Evolutionary conservation across 2,329 filamentous ascomycete species (phyloP), one percentile per base, ranked within the genome.

Genomic region (Remersonia thermophila): DNA sequence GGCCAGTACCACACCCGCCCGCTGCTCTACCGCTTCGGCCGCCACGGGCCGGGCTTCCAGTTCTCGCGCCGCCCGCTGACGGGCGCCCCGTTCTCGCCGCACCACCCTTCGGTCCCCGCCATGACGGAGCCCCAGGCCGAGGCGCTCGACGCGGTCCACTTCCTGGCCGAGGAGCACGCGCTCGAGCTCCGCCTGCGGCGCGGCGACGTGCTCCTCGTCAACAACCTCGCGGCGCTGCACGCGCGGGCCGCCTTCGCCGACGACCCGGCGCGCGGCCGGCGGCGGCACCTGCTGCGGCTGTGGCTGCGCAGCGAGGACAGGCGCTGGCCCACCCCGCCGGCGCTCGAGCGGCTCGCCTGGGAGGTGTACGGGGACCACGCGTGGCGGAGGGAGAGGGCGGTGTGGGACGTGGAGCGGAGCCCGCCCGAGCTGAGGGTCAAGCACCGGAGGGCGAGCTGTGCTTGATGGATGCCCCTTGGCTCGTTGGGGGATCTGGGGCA

Each of bases 201-300:
- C 31, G 47, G 47, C 23, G 47, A 50, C 25, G 41, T 50, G 33
- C 18, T 46, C 32, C 27, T 48, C 3, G 40, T 47, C 34, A 50
- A 50, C 35, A 48, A 50, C 41, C 43, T 48, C 17, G 46, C 47
- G 20, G 42, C 48, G 38, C 20, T 50, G 41, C 47, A 50, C 23
- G 44, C 47, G 15, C 40, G 47, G 12, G 38, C 30, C 33, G 35
- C 34, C 3, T 50, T 50, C 17, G 27, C 30, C n/a, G 47, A 50
- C 26, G 42, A 41, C 9, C 37, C 25, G 4, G 27, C 27, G 2
- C 1, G 13, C 7, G 31, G 18, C 17, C 17, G 17, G 3, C 18
- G 35, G 28, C 32, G 46, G 10, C 47, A 50, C 26, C 44, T 50
- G 43, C 20, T 50, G 27, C 33, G 47, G 6, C 31, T 50, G 20